Conservation (phyloP, 116 monocot species). For the Zostera marina region DNA sequence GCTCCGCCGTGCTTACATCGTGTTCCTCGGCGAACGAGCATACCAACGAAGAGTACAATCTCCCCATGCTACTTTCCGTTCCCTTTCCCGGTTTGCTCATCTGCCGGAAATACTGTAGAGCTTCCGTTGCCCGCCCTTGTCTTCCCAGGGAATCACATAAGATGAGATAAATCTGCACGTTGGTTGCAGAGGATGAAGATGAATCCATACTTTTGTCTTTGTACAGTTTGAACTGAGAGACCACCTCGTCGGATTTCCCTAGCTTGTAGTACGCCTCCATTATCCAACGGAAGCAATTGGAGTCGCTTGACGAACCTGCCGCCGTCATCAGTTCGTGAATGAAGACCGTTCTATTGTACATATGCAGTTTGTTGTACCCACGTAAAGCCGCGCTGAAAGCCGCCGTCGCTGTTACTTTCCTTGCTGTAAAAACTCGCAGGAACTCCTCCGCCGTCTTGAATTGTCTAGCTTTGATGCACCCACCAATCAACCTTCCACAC, state of each 20-base stretch:
- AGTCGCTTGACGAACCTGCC: conserved; percentile 10
- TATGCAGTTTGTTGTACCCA: conserved; percentile 85
- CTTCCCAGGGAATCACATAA: conserved; percentile 64
- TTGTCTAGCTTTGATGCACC: conserved; percentile 45
- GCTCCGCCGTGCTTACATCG: conserved; percentile 50
- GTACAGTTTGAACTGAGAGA: conserved; percentile 40
- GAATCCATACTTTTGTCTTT: conserved; percentile 13
- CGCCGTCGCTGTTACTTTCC: conserved; percentile 11
- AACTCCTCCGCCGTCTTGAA: conserved; percentile 46
- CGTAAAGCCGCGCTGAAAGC: conserved; percentile 42
- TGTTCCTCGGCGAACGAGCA: conserved; percentile 44
- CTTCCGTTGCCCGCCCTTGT: conserved; percentile 44
- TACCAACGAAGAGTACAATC: conserved; percentile 50
- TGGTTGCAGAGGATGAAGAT: conserved; percentile 1
- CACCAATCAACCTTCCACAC: conserved; percentile 21
- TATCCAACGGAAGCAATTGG: conserved; percentile 23
- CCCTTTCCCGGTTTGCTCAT: conserved; percentile 45
- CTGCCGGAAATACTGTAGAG: conserved; percentile 46
- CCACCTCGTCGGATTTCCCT: conserved; percentile 30
- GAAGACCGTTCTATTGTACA: conserved; percentile 52
- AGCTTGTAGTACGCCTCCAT: conserved; percentile 50
- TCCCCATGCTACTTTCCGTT: conserved; percentile 14
- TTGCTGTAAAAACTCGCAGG: conserved; percentile 21
- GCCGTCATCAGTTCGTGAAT: conserved; percentile 26
- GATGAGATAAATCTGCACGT: conserved; percentile 26